Evolutionary conservation across 768 basidiomycete genomes (phyloP).

Genomic region (Mrakia hoshinonis): DNA sequence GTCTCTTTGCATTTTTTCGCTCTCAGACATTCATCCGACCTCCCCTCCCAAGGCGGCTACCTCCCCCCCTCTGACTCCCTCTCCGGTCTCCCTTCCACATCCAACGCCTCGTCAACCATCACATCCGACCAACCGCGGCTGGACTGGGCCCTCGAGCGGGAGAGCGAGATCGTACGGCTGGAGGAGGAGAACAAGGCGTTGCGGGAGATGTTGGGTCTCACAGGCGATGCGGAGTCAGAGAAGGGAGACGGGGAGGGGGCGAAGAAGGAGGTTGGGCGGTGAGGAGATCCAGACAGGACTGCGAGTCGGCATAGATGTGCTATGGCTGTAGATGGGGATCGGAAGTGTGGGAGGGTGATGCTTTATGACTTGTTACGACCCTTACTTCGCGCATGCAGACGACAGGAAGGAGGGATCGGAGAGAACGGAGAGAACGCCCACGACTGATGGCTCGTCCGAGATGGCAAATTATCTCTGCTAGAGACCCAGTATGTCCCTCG

Average conservation of each 20-base stretch:
- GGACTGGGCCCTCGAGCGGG: conserved; percentile 85
- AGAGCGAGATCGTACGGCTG: conserved; percentile 72
- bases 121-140: conserved; percentile 19
- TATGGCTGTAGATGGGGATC: too few species aligned
- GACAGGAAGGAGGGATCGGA: background rate
- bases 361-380: background rate
- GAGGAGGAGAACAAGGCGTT: conserved; percentile 74
- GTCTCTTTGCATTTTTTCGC: too few species aligned
- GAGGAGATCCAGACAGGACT: background rate
- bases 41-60: conserved; percentile 17
- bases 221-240: conserved; percentile 7
- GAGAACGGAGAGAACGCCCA: too few species aligned
- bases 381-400: background rate
- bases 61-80: conserved; percentile 19
- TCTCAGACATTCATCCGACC: conserved; percentile 3
- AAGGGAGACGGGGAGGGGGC: background rate
- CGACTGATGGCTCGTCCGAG: too few species aligned
- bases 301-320: too few species aligned
- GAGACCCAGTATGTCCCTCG: too few species aligned
- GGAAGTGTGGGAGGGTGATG: background rate
- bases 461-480: too few species aligned
- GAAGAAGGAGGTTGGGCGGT: background rate
- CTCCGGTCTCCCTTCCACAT: background rate
- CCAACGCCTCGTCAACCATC: conserved; percentile 1
- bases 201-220: conserved; percentile 62